Evolutionary conservation across 306 rosid genomes (phyloP), one percentile per base, ranked within the genome.

Genomic region (Cicer chorassanicum): DNA sequence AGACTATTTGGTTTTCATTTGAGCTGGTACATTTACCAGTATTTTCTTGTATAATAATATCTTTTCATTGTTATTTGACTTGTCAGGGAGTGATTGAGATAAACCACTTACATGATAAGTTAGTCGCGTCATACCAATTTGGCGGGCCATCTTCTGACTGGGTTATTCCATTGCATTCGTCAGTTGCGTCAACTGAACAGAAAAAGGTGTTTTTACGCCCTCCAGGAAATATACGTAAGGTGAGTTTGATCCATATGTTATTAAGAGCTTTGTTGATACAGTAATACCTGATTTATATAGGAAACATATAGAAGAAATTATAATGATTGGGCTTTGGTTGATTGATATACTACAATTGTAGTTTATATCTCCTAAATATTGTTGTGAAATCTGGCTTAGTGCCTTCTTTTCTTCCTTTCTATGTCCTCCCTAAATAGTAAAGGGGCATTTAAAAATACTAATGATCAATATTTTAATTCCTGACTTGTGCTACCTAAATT

Each of bases 111-210:
- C 83, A 80, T 44, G 96, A 93, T 71, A 93, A 86, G 83, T 83
- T 93, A 80, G 84, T 83, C 56, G 92, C 89, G 53, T 91, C 97
- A 18, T 88, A 87, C 81, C 94, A 85, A 72, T 93, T 93, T 83
- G 92, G 97, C 72, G 94, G 97, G 74, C 89, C 77, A 16, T 88
- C 97, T 86, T 87, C 97, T 67, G 96, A 91, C 68, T 93, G 98
- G 98, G 80, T 93, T 82, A 90, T 91, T 81, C 96, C 97, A 10
- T 81, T 93, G 69, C 98, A 93, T 86, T 93, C 97, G 49, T 84
- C 91, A 0, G 80, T 93, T 61, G 89, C 92, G 55, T 86, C 98
- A 67, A 82, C 68, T 51, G 94, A 93, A 55, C 98, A 91, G 71
- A 91, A 89, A 85, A 90, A 80, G 84, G 98, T 82, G 55, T 93